Evolutionary conservation across 306 rosid genomes (phyloP).

Genomic region (Sphenostylis stenocarpa): DNA sequence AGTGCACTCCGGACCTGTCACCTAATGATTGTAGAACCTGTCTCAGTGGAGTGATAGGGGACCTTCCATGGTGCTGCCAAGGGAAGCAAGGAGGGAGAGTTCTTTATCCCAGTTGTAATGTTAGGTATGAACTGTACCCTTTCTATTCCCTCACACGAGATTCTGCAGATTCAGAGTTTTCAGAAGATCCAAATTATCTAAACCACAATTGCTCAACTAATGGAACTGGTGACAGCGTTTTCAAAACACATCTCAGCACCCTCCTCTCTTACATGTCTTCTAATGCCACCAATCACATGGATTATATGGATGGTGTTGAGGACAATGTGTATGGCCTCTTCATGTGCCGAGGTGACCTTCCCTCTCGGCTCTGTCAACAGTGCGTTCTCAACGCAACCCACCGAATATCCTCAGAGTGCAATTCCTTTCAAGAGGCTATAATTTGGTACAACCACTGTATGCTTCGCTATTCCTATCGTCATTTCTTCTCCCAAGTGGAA

Average conservation of each 20-base stretch:
- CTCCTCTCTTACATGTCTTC: background rate
- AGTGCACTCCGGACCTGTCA: background rate
- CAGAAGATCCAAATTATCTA: background rate
- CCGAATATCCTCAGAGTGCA: background rate
- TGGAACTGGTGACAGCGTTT: background rate
- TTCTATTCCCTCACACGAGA: background rate
- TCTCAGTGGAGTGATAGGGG: background rate
- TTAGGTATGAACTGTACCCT: slow-evolving; percentile 13
- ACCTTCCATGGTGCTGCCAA: background rate
- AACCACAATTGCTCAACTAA: background rate
- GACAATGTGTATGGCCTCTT: background rate
- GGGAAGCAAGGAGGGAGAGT: slow-evolving; percentile 3
- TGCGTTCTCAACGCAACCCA: background rate
- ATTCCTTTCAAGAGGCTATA: background rate
- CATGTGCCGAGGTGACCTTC: background rate
- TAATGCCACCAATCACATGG: background rate
- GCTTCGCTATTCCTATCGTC: background rate
- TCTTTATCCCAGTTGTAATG: slow-evolving; percentile 8
- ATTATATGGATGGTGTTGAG: background rate
- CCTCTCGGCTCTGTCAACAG: background rate
- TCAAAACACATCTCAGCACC: background rate
- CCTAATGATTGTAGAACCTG: background rate
- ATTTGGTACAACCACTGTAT: background rate
- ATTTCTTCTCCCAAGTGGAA: background rate
- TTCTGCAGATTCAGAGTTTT: background rate